Evolutionary conservation across 2,329 filamentous ascomycete species (phyloP).

Genomic region (Truncatella angustata): DNA sequence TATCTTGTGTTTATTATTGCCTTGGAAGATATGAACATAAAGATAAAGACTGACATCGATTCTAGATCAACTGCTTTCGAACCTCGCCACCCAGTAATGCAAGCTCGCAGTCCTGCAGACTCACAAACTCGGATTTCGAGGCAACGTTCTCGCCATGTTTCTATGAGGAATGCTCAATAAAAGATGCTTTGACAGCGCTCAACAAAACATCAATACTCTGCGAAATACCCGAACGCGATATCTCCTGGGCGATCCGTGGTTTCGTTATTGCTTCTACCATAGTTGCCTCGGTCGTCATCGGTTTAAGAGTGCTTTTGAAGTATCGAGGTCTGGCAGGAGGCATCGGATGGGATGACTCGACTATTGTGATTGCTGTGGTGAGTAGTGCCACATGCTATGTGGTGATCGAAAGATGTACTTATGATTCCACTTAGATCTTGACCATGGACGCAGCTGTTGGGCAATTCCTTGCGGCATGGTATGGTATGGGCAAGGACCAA

Average conservation of each 20-base stretch:
- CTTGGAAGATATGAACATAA: not conserved
- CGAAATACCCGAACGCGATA: not conserved
- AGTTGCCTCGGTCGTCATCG: not conserved
- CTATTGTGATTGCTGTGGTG: slow-evolving; percentile 3
- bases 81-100: not conserved
- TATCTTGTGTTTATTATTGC: not conserved
- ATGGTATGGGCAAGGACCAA: slow-evolving; percentile 1
- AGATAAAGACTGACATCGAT: not conserved
- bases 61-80: slow-evolving; percentile 1
- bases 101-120: not conserved
- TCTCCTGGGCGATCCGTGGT: slow-evolving; percentile 1
- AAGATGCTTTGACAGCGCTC: not conserved
- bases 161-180: not conserved
- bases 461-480: slow-evolving; percentile 1
- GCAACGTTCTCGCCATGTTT: slow-evolving; percentile 3
- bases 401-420: not conserved
- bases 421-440: not conserved
- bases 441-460: not conserved
- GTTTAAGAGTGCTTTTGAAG: not conserved
- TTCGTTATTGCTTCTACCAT: slow-evolving; percentile 3
- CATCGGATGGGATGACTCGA: not conserved
- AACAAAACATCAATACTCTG: slow-evolving; percentile 1
- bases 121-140: not conserved
- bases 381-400: not conserved
- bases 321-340: not conserved